Evolutionary conservation across 2,329 filamentous ascomycete species (phyloP), one percentile per base, ranked within the genome.

Genomic region (Tolypocladium amazonense): DNA sequence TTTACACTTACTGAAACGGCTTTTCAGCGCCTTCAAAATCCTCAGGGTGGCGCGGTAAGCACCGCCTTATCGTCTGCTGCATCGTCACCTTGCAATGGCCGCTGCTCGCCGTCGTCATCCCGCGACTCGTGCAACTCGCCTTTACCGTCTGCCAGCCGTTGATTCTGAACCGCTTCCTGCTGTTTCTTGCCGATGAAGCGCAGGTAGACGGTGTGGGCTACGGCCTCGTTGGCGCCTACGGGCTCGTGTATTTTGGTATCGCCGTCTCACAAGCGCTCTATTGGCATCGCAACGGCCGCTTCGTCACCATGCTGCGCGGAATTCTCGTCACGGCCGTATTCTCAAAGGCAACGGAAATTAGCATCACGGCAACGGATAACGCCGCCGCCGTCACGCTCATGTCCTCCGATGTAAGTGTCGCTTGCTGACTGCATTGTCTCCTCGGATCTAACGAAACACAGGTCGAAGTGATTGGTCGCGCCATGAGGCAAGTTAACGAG

Each of bases 81-180:
- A 58, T 70, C 54, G 57, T 45, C 25, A 68, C 69, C 35, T 62
- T 75, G 8, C 65, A 64, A 55, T 65, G 67, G 64, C 64, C 70
- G 2, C 63, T 75, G 15, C 41, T 71, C 20, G 65, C 68, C 6
- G 68, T 71, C 30, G 61, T 74, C 27, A 54, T 68, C 7, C 73
- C 73, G 25, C 67, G 71, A 14, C 60, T 74, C 23, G 66, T 63
- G 9, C 67, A 73, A 27, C 61, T 75, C 25, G 69, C 64, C 35
- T 74, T 76, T 62, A 73, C 70, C 35, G 68, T 75, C 35, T 72
- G 69, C 59, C 73, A 76, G 59, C 72, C 73, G 7, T 66, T 75
- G 37, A 59, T 74, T n/a, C 63, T 75, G 58, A 69, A 68, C 41
- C 66, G 68, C 11, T 68, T 75, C 35, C 68, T 75, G 33, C 41